phyloP scores from a whole-genome alignment of 2,329 filamentous ascomycete genomes.

The Dissoconium aciculare region DNA sequence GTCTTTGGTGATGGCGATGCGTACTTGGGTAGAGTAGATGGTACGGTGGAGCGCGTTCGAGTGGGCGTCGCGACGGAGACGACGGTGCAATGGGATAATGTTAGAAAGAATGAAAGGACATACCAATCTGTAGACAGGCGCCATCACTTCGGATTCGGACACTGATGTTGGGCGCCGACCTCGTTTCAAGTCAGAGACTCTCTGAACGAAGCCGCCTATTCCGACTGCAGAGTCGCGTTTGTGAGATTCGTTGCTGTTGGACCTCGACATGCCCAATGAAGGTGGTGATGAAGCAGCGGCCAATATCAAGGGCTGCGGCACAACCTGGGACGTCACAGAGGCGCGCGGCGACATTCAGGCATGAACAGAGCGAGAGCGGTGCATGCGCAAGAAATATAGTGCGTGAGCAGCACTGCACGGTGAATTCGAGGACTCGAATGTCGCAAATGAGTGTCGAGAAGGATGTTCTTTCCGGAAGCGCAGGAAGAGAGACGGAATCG shows the following conservation, averaged over 20 bases:
- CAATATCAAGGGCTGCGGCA: constrained; percentile 13
- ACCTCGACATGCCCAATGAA: constrained; percentile 10
- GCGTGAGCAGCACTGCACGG: too few species aligned
- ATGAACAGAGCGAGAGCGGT: background rate
- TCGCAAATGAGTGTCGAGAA: too few species aligned
- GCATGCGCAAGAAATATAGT: too few species aligned
- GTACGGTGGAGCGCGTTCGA: too few species aligned
- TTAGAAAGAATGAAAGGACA: constrained; percentile 6
- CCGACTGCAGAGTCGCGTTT: constrained; percentile 14
- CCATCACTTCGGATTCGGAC: constrained; percentile 10
- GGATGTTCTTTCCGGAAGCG: too few species aligned
- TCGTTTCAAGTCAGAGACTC: constrained; percentile 11
- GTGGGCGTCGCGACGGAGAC: too few species aligned
- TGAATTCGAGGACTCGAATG: too few species aligned
- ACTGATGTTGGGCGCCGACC: constrained; percentile 5
- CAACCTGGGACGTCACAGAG: constrained; percentile 13
- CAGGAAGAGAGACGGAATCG: too few species aligned
- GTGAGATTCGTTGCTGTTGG: constrained; percentile 9
- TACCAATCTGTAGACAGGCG: constrained; percentile 16
- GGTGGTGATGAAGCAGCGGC: constrained; percentile 6
- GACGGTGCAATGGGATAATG: too few species aligned
- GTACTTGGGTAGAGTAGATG: too few species aligned
- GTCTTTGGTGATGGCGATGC: too few species aligned
- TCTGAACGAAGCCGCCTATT: constrained; percentile 7
- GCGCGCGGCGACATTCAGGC: constrained; percentile 5